These are phyloP conservation scores for Penium margaritaceum DNA, from an alignment of 139 green algal species.

Conservation along the genomic window DNA sequence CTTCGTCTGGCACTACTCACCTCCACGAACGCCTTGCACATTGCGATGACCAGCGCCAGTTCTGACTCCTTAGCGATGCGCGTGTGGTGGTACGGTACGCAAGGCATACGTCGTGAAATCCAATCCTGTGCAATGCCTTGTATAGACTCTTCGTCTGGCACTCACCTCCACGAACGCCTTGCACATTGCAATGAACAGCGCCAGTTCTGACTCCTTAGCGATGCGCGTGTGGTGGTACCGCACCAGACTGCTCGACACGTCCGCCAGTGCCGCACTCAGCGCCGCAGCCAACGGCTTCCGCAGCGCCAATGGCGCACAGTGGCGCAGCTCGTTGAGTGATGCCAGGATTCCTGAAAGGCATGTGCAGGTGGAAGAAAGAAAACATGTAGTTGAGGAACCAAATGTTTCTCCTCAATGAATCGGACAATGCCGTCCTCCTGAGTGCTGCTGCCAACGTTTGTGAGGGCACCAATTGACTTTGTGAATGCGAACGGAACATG, in stretches of 20 bases:
- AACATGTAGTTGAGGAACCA: no score
- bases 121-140: no score
- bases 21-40: constrained; percentile 22
- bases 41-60: constrained; percentile 18
- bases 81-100: constrained; percentile 16
- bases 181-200: constrained; percentile 23
- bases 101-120: no score
- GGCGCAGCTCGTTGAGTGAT: constrained; percentile 88
- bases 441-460: no score
- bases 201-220: background rate
- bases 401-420: no score
- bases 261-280: constrained; percentile 4
- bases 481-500: no score
- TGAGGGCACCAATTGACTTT: no score
- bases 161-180: constrained; percentile 28
- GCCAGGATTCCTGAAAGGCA: constrained; percentile 57
- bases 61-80: constrained; percentile 15
- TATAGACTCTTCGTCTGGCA: no score
- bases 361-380: no score
- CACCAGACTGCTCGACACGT: constrained; percentile 16
- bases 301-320: constrained; percentile 67
- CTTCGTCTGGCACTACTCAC: no score
- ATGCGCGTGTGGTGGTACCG: constrained; percentile 24
- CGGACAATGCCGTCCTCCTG: no score
- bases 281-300: background rate